Base-by-base conservation (phyloP, 1,284 basidiomycete genomes). In the Ceratobasidium sp. region DNA sequence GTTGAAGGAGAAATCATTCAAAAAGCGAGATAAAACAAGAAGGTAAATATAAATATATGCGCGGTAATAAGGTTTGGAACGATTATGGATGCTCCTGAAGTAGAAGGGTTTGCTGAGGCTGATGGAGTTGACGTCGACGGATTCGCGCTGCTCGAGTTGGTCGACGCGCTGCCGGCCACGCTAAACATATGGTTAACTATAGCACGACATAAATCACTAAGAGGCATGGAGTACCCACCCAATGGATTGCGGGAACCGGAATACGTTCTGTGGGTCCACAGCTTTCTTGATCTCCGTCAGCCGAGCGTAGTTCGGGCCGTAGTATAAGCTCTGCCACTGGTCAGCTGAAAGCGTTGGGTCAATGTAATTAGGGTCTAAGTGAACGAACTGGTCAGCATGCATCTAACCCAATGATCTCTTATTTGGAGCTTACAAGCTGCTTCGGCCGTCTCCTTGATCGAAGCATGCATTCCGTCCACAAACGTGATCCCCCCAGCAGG, bases 171-270 rank as follows among this genome's bases (percentile, higher is more conserved):
- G 1, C 21, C 21, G 32, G 50, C 41, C 23, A 35, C 41, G 16
- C 64, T 55, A 30, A 55, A 55, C 16, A 21, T 30, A 13, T 16
- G 4, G 26, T 62, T n/a, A 62, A 43, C 18, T n/a, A 2, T 16
- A 47, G 26, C 11, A 6, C 2, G 8, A 32, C 9, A n/a, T 7
- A 32, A 13, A 30, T 21, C 14, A 1, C 2, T 26, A 18, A 26
- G 7, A 1, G 28, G 35, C 54, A 11, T 47, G 55, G 55, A 6
- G 35, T 30, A 38, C 55, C n/a, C 38, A 70, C 67, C 67, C 67
- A 18, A 75, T 62, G 7, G 74, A 70, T 46, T 75, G 74, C 11
- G 73, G 74, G 61, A 74, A 75, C 30, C 69, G 71, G 49, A 75
- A 75, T 49, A 75, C 74, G 47, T 73, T 73, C 52, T 49, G 54